A percentile compares a stretch with the other conserved stretches of the same genome.
Conservation (phyloP, 2,329 filamentous ascomycete genomes). For the Coccinonectria pachysandricola region DNA sequence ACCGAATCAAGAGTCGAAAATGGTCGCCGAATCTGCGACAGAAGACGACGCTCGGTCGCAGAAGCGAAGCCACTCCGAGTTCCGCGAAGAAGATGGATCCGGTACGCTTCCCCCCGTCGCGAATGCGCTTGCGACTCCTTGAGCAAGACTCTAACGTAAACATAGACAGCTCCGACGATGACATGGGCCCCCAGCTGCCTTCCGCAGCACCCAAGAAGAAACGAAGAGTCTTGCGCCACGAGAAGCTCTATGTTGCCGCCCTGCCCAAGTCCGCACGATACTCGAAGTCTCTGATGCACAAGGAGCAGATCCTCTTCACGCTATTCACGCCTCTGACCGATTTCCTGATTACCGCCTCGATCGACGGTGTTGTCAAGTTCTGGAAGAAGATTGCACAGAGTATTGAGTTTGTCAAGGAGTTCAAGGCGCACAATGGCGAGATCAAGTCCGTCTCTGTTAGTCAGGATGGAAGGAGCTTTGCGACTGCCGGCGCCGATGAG, state of each 20-base stretch:
- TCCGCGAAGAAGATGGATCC: constrained; percentile 35
- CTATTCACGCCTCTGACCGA: constrained; percentile 86
- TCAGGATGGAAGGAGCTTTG: constrained; percentile 85
- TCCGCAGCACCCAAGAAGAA: constrained; percentile 81
- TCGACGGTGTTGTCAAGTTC: constrained; percentile 96
- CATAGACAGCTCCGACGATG: constrained; percentile 66
- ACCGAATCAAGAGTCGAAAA: constrained; percentile 2
- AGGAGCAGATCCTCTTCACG: constrained; percentile 81
- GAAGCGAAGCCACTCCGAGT: constrained; percentile 46
- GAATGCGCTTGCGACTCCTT: constrained; percentile 1
- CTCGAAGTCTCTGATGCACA: constrained; percentile 96
- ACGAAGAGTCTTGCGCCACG: constrained; percentile 79
- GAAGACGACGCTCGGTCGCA: constrained; percentile 27
- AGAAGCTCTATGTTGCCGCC: constrained; percentile 88
- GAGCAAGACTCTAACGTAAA: constrained; percentile 5
- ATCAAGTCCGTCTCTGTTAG: constrained; percentile 78
- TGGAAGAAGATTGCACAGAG: constrained; percentile 92
- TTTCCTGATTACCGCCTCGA: constrained; percentile 87
- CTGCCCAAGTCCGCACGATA: constrained; percentile 74
- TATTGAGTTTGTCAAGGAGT: constrained; percentile 98
- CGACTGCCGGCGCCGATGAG: constrained; percentile 70
- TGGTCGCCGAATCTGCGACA: constrained; percentile 16
- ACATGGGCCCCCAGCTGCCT: constrained; percentile 87
- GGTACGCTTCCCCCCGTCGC: constrained; percentile 20
- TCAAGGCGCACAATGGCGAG: constrained; percentile 78